Conservation (phyloP, 371 early-diverging fungal genomes). For the Rhizomucor pusillus region DNA sequence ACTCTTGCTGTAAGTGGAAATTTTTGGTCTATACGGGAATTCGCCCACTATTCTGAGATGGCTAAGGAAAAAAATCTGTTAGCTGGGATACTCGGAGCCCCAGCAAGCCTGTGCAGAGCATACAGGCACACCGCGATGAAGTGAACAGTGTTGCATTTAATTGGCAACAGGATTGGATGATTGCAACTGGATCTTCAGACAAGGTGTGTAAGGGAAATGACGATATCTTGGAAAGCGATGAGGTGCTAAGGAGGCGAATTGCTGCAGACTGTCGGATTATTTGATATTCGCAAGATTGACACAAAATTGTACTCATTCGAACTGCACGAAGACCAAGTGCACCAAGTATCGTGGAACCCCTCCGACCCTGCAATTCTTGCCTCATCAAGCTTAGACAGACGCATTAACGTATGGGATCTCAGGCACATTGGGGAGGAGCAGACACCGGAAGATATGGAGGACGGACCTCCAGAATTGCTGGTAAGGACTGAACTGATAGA, state of each 20-base stretch:
- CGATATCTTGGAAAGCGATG: too few species aligned
- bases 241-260: too few species aligned
- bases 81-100: conserved; percentile 71
- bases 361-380: conserved; percentile 90
- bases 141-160: conserved; percentile 94
- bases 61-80: neutral
- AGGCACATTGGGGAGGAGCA: conserved; percentile 93
- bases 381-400: conserved; percentile 88
- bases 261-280: conserved; percentile 81
- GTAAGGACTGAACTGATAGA: conserved; percentile 30
- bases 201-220: conserved; percentile 45
- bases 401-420: conserved; percentile 97
- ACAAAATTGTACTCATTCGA: conserved; percentile 82
- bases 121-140: conserved; percentile 88
- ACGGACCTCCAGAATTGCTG: conserved; percentile 98
- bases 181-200: conserved; percentile 97
- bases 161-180: conserved; percentile 79
- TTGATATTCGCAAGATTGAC: conserved; percentile 94
- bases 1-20: conserved; percentile 72
- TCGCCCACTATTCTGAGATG: conserved; percentile 3
- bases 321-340: conserved; percentile 89
- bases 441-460: conserved; percentile 94
- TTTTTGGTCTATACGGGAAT: neutral
- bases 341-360: conserved; percentile 96
- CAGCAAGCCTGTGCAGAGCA: conserved; percentile 62